phyloP scores from a whole-genome alignment of 2,329 filamentous ascomycete genomes.

The Xylariaceae sp. region DNA sequence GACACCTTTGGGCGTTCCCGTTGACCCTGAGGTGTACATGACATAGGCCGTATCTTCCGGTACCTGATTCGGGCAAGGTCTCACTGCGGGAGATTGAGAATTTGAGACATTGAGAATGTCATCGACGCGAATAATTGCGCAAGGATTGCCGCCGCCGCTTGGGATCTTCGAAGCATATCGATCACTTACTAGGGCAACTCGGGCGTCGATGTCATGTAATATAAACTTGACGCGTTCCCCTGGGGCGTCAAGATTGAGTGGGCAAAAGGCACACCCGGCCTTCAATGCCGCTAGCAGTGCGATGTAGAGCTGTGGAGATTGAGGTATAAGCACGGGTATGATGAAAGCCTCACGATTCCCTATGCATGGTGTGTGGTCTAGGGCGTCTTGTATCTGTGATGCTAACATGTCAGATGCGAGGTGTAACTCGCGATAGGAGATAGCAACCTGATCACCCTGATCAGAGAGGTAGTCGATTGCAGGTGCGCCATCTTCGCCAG shows the following conservation, averaged over 20 bases:
- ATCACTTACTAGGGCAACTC: slow-evolving; percentile 60
- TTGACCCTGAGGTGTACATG: slow-evolving; percentile 91
- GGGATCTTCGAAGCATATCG: slow-evolving; percentile 40
- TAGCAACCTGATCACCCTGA: slow-evolving; percentile 37
- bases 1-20: slow-evolving; percentile 85
- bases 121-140: slow-evolving; percentile 35
- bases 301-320: slow-evolving; percentile 74
- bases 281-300: slow-evolving; percentile 74
- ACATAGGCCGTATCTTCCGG: slow-evolving; percentile 67
- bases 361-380: slow-evolving; percentile 5
- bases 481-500: slow-evolving; percentile 27
- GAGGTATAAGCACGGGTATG: slow-evolving; percentile 73
- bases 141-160: slow-evolving; percentile 15
- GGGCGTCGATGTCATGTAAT: slow-evolving; percentile 68
- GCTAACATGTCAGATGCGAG: slow-evolving; percentile 52
- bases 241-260: slow-evolving; percentile 74
- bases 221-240: slow-evolving; percentile 76
- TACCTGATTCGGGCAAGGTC: background rate
- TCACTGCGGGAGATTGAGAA: background rate
- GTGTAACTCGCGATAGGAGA: slow-evolving; percentile 64
- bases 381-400: slow-evolving; percentile 37
- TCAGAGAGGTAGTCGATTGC: slow-evolving; percentile 62
- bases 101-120: slow-evolving; percentile 4
- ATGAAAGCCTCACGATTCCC: slow-evolving; percentile 38
- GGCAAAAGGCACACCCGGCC: slow-evolving; percentile 80